These are phyloP conservation scores for Pelargonium nanum DNA, from an alignment of 345 rosid species.

Conservation along the genomic window DNA sequence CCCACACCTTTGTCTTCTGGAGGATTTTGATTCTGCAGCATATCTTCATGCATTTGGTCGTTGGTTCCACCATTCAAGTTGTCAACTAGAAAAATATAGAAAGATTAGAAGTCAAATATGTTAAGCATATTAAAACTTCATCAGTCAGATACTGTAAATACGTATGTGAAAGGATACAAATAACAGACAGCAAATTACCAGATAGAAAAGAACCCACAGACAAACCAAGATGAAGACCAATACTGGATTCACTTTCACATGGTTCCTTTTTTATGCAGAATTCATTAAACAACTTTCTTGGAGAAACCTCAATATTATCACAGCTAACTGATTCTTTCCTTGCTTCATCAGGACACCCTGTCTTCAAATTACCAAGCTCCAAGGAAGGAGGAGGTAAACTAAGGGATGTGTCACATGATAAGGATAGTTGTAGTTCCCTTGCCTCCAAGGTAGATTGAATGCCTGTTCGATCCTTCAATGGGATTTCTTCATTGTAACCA, in stretches of 20 bases:
- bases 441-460: slow-evolving; percentile 21
- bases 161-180: no score
- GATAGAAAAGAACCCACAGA: slow-evolving; percentile 23
- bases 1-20: slow-evolving; percentile 27
- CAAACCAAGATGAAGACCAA: slow-evolving; percentile 41
- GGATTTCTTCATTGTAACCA: slow-evolving; percentile 18
- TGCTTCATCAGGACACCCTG: slow-evolving; percentile 16
- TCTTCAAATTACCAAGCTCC: slow-evolving; percentile 21
- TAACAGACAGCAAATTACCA: slow-evolving; percentile 14
- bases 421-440: slow-evolving; percentile 32
- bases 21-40: slow-evolving; percentile 14
- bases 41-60: slow-evolving; percentile 18
- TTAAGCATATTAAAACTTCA: slow-evolving; percentile 1
- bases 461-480: slow-evolving; percentile 23
- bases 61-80: slow-evolving; percentile 19
- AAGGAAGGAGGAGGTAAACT: slow-evolving; percentile 27
- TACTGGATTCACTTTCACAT: slow-evolving; percentile 24
- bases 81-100: slow-evolving; percentile 23
- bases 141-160: background rate
- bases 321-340: slow-evolving; percentile 12
- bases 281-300: slow-evolving; percentile 16
- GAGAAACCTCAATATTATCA: slow-evolving; percentile 18
- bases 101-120: background rate
- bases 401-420: slow-evolving; percentile 30
- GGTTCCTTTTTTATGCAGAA: slow-evolving; percentile 5